A percentile compares a stretch with the other conserved stretches of the same genome.
phyloP scores from a whole-genome alignment of 495 filamentous ascomycete species.

The Hypoxylon subgilvum region DNA sequence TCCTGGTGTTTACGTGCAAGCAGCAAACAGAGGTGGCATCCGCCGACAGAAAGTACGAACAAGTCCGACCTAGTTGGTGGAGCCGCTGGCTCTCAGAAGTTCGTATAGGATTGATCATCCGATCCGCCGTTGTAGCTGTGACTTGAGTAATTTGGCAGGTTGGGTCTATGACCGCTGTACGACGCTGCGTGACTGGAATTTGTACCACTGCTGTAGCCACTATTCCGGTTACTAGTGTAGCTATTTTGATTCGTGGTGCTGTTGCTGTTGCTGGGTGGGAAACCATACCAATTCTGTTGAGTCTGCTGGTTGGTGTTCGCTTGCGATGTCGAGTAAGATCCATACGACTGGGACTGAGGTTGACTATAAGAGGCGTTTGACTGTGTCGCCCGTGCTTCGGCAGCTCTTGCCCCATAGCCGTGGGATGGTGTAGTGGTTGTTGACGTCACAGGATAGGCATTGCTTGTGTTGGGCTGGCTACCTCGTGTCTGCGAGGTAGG shows the following conservation, averaged over 20 bases:
- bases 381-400: constrained; percentile 12
- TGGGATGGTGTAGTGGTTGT: constrained; percentile 20
- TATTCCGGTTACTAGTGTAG: constrained; percentile 28
- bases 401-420: constrained; percentile 26
- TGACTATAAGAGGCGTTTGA: constrained; percentile 31
- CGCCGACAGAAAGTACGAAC: not conserved
- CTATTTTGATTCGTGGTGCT: constrained; percentile 23
- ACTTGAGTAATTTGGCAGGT: constrained; percentile 19
- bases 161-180: constrained; percentile 30
- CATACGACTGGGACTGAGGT: constrained; percentile 33
- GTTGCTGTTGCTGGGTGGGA: constrained; percentile 18
- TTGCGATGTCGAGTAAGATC: constrained; percentile 32
- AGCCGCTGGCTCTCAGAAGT: constrained; percentile 25
- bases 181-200: constrained; percentile 15
- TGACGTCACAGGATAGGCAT: constrained; percentile 26
- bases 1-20: not conserved
- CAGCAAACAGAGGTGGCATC: not conserved
- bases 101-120: constrained; percentile 41
- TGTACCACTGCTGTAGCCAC: constrained; percentile 12
- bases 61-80: constrained; percentile 22
- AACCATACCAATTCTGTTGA: constrained; percentile 38
- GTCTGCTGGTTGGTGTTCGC: constrained; percentile 29
- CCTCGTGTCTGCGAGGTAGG: constrained; percentile 31
- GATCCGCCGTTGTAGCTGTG: constrained; percentile 26
- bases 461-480: constrained; percentile 22